Evolutionary conservation across 495 filamentous ascomycete genomes (phyloP).

Genomic region (Podospora bellae-mahoneyi): DNA sequence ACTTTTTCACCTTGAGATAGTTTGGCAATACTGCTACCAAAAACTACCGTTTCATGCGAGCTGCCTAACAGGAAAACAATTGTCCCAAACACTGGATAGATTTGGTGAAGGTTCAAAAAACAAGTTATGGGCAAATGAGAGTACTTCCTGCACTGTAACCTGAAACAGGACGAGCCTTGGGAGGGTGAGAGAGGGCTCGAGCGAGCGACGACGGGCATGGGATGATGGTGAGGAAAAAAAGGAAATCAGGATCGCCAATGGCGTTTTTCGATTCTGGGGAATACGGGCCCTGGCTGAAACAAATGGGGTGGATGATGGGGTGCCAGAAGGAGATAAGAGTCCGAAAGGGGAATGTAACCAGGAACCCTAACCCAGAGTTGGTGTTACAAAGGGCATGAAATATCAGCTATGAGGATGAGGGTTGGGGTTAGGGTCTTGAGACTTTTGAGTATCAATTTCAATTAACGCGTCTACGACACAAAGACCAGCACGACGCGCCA

Average conservation of each 20-base stretch:
- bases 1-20: background rate
- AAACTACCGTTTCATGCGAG: background rate
- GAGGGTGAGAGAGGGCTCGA: background rate
- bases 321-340: background rate
- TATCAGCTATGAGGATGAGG: background rate
- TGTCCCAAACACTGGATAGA: background rate
- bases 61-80: background rate
- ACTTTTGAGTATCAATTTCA: conserved; percentile 2
- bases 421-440: background rate
- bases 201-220: background rate
- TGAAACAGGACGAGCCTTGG: conserved; percentile 14
- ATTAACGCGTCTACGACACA: conserved; percentile 25
- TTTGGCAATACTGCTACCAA: background rate
- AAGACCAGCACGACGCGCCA: conserved; percentile 29
- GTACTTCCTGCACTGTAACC: conserved; percentile 9
- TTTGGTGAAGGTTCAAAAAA: background rate
- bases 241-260: conserved; percentile 9
- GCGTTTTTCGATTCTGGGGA: background rate
- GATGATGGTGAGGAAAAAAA: background rate
- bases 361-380: conserved; percentile 13
- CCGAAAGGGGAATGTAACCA: background rate
- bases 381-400: background rate
- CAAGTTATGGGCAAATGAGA: conserved; percentile 14
- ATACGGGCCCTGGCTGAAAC: background rate
- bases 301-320: background rate